phyloP scores from a whole-genome alignment of 1,284 basidiomycete genomes.

The Ceratobasidium theobromae region DNA sequence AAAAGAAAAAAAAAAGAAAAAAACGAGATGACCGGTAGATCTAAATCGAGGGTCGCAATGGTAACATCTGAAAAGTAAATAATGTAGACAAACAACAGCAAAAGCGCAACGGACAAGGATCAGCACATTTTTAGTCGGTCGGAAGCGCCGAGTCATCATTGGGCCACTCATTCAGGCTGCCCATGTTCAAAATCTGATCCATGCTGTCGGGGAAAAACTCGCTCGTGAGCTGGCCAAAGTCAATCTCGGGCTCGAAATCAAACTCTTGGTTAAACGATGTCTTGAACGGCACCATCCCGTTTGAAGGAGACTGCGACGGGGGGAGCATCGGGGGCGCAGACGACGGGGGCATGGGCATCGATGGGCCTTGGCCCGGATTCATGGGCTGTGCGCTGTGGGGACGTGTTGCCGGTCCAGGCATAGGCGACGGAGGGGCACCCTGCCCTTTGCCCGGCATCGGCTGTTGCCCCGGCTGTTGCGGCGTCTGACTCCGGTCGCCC shows the following conservation, averaged over 20 bases:
- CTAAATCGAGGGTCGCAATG: slow-evolving; percentile 11
- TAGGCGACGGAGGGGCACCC: neutral
- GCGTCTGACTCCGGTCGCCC: slow-evolving; percentile 24
- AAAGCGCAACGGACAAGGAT: neutral
- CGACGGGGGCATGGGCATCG: neutral
- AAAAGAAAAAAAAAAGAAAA: slow-evolving; percentile 4
- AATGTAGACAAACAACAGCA: neutral
- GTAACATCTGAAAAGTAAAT: too few species aligned
- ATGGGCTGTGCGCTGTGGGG: slow-evolving; percentile 18
- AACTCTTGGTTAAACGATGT: neutral
- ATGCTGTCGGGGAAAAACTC: slow-evolving; percentile 14
- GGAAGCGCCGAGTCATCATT: neutral
- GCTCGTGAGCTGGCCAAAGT: slow-evolving; percentile 8
- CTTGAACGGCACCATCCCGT: slow-evolving; percentile 16
- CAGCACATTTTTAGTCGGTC: neutral
- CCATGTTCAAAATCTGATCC: neutral
- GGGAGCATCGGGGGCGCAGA: slow-evolving; percentile 3
- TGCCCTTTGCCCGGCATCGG: neutral
- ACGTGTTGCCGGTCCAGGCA: neutral
- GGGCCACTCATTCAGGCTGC: slow-evolving; percentile 15
- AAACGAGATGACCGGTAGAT: slow-evolving; percentile 3
- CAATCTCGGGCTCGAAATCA: slow-evolving; percentile 10
- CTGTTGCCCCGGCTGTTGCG: too few species aligned
- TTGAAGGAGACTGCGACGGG: slow-evolving; percentile 17
- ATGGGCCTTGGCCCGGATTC: neutral